phyloP scores from a whole-genome alignment of 192 early-diverging fungal species.

The Tieghemiomyces parasiticus region DNA sequence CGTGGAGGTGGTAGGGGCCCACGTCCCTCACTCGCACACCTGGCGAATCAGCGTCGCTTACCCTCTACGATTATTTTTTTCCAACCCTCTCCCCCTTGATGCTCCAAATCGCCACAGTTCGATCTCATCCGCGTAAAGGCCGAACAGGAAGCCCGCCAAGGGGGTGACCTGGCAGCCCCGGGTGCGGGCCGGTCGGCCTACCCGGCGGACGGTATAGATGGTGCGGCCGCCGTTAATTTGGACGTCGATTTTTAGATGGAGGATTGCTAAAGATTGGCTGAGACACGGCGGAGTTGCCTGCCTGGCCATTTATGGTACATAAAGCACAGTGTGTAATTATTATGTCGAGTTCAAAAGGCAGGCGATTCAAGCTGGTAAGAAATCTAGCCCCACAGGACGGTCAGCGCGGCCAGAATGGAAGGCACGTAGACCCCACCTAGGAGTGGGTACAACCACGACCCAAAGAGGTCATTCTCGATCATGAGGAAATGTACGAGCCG shows the following conservation, averaged over 20 bases:
- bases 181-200: not conserved
- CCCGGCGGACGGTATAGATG: not conserved
- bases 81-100: not conserved
- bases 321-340: too few relatives aligned
- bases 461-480: slow-evolving; percentile 44
- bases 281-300: too few relatives aligned
- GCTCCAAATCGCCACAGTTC: not conserved
- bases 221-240: not conserved
- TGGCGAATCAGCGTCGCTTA: not conserved
- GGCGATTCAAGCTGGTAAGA: too few relatives aligned
- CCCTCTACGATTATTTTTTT: not conserved
- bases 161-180: not conserved
- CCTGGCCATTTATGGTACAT: too few relatives aligned
- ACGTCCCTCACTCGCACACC: not conserved
- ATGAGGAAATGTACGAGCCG: slow-evolving; percentile 33
- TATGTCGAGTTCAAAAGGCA: too few relatives aligned
- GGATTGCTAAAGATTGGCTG: too few relatives aligned
- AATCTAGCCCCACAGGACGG: too few relatives aligned
- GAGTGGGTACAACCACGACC: slow-evolving; percentile 44
- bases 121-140: slow-evolving; percentile 1
- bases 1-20: not conserved
- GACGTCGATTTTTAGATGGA: slow-evolving; percentile 8
- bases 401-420: too few relatives aligned
- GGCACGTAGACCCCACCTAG: too few relatives aligned
- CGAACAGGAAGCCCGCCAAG: not conserved